These are phyloP conservation scores for Primulina eburnea DNA, from an alignment of 257 asterid genomes.

Conservation along the genomic window DNA sequence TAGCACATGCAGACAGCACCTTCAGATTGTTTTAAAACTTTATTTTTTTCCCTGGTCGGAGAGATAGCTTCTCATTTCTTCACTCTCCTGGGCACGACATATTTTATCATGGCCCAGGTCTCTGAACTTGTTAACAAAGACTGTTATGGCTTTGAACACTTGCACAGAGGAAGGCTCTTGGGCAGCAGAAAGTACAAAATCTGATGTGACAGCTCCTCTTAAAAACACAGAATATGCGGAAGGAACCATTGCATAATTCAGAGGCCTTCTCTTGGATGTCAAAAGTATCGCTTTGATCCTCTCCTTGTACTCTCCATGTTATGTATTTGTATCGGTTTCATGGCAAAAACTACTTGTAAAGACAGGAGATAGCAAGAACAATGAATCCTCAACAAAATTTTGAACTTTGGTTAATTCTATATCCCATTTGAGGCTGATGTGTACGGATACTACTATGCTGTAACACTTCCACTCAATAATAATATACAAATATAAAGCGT, in stretches of 20 bases:
- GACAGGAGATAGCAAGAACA: background rate
- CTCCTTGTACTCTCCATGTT: background rate
- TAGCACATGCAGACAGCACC: conserved; percentile 34
- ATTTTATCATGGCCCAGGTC: background rate
- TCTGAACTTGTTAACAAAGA: conserved; percentile 7
- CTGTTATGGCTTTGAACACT: background rate
- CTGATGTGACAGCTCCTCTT: background rate
- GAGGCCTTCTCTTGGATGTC: conserved; percentile 75
- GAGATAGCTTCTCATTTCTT: background rate
- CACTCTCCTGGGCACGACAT: background rate
- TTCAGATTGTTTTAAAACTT: background rate
- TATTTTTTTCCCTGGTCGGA: background rate
- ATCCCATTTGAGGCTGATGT: background rate
- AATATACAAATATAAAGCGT: too few relatives aligned
- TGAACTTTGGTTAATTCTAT: background rate
- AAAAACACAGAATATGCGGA: conserved; percentile 33
- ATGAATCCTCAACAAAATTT: background rate
- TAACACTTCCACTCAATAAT: too few relatives aligned
- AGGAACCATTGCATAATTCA: conserved; percentile 41
- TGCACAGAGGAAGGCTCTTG: background rate
- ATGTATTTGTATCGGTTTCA: background rate
- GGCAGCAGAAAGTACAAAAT: conserved; percentile 14
- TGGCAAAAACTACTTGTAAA: background rate
- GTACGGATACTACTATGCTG: background rate
- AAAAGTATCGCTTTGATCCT: conserved; percentile 48